A percentile compares a stretch with the other conserved stretches of the same genome.
These are phyloP conservation scores for Cutaneotrichosporon sp. DNA, from an alignment of 1,284 basidiomycete species.

Conservation along the genomic window DNA sequence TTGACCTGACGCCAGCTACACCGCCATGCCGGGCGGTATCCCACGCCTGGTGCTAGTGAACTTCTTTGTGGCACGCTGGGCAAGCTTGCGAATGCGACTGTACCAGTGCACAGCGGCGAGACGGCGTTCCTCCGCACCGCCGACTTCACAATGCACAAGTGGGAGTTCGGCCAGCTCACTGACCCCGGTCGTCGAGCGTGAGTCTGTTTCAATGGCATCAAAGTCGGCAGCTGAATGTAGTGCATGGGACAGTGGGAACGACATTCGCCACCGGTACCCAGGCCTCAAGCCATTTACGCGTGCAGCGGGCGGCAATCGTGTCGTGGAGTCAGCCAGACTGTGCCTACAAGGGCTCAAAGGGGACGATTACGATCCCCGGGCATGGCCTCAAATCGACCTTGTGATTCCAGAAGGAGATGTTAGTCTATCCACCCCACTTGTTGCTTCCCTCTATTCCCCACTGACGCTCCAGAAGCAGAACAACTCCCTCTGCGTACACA, in stretches of 20 bases:
- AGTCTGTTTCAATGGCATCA: slow-evolving; percentile 32
- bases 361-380: slow-evolving; percentile 17
- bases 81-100: slow-evolving; percentile 46
- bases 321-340: slow-evolving; percentile 62
- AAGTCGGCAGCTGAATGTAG: slow-evolving; percentile 19
- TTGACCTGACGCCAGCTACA: slow-evolving; percentile 55
- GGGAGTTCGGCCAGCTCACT: slow-evolving; percentile 56
- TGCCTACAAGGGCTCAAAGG: slow-evolving; percentile 54
- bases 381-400: slow-evolving; percentile 20
- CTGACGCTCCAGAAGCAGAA: slow-evolving; percentile 52
- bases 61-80: slow-evolving; percentile 52
- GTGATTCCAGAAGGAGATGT: slow-evolving; percentile 36
- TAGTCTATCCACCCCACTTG: slow-evolving; percentile 3
- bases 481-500: slow-evolving; percentile 65
- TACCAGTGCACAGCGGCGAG: slow-evolving; percentile 41
- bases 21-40: slow-evolving; percentile 75
- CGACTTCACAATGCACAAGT: slow-evolving; percentile 58
- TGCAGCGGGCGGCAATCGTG: slow-evolving; percentile 58
- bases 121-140: slow-evolving; percentile 62
- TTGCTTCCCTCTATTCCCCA: too few relatives aligned
- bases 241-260: slow-evolving; percentile 45
- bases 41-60: slow-evolving; percentile 56
- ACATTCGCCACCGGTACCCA: slow-evolving; percentile 23
- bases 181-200: slow-evolving; percentile 67
- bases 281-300: slow-evolving; percentile 61